Evolutionary conservation across 148 eudicot genomes (phyloP), one percentile per base, ranked within the genome.

Genomic region (Cornus controversa): DNA sequence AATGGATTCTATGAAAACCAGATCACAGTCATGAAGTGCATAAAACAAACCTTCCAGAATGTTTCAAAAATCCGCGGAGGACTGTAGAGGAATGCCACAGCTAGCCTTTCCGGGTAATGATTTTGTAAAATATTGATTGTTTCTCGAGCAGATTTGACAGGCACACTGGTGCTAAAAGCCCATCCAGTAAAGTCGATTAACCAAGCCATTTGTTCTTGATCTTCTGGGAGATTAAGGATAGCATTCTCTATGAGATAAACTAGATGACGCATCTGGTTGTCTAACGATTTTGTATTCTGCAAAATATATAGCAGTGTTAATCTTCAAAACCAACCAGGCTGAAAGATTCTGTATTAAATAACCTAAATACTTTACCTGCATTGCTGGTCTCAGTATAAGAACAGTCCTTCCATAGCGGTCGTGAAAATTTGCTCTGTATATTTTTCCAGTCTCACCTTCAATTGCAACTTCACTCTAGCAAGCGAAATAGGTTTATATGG

Each of bases 191-290:
- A 91, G 79, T 91, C 94, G 10, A 91, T 86, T 24, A 91, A 78
- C 94, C 94, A 91, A 20, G 85, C 83, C 89, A 91, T 91, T 66
- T 91, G 92, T 67, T 89, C 91, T 76, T 89, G 92, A 28, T 84
- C 88, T 80, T 91, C 92, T 0, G 91, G 92, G 42, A 91, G 94
- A 81, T 89, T 91, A 14, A 89, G 82, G 67, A 89, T 85, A 6
- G 94, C 94, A 73, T 89, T 89, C 89, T 91, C 94, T 34, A 91
- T 69, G 25, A 89, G 86, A 79, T 91, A 91, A 9, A 91, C 94
- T 36, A 91, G 78, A 68, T 89, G 92, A 31, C 85, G 78, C 20
- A 91, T 89, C 81, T 89, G 86, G 79, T 87, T 86, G 70, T 91
- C 94, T 20, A 87, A 23, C 18, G 91, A 85, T 47, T 85, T 72